Evolutionary conservation across 345 rosid genomes (phyloP).

Genomic region (Citropsis articulata): DNA sequence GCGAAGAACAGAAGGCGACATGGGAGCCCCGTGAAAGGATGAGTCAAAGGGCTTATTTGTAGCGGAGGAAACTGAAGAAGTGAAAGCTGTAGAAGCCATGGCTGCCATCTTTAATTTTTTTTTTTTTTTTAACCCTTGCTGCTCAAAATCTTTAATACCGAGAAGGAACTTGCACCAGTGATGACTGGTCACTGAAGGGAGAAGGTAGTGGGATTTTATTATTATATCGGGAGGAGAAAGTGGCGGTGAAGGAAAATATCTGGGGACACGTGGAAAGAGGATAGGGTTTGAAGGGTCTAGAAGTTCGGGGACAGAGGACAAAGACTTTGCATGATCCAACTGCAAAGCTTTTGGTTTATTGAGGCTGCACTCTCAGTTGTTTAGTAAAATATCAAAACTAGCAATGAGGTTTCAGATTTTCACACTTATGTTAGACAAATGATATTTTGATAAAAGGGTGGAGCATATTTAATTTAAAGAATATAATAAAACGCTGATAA

Average conservation of each 20-base stretch:
- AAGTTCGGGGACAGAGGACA: slow-evolving; percentile 6
- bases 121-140: neutral
- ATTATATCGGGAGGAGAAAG: slow-evolving; percentile 12
- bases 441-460: no score
- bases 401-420: neutral
- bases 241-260: neutral
- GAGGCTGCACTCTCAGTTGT: neutral
- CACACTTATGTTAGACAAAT: no score
- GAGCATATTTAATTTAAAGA: no score
- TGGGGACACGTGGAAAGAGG: slow-evolving; percentile 33
- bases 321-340: neutral
- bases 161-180: neutral
- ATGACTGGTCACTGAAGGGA: neutral
- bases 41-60: slow-evolving; percentile 29
- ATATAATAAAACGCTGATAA: no score
- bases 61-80: slow-evolving; percentile 24
- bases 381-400: neutral
- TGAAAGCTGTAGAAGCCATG: slow-evolving; percentile 33
- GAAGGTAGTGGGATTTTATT: slow-evolving; percentile 6
- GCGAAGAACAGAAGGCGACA: slow-evolving; percentile 26
- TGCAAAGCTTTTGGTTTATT: no score
- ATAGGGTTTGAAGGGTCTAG: slow-evolving; percentile 45
- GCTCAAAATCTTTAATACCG: neutral
- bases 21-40: slow-evolving; percentile 43
- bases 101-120: slow-evolving; percentile 30